A percentile compares a stretch with the other conserved stretches of the same genome.
Conservation (phyloP, 306 rosid species). For the Glycine tomentella region DNA sequence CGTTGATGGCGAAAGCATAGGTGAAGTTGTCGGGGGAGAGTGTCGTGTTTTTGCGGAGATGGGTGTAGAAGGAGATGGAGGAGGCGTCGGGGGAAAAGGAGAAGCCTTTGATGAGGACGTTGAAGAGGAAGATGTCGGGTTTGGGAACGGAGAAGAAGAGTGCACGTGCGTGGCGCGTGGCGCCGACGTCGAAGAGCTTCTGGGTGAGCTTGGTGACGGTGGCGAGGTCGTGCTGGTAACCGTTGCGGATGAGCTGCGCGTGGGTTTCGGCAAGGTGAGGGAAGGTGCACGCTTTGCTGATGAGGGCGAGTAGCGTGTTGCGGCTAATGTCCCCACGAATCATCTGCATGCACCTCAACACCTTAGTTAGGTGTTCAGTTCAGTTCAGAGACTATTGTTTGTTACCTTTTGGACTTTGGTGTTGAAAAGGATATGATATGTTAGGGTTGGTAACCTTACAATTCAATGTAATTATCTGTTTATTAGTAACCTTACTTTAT, state of each 20-base stretch:
- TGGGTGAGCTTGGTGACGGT: constrained; percentile 86
- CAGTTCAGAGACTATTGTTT: neutral
- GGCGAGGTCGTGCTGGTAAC: constrained; percentile 73
- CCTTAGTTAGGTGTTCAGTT: neutral
- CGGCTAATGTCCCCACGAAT: constrained; percentile 49
- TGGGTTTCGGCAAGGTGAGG: constrained; percentile 71
- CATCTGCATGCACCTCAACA: constrained; percentile 18
- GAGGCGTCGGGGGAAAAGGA: constrained; percentile 49
- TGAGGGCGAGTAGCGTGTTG: neutral
- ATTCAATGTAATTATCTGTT: too few species aligned
- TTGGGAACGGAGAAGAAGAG: constrained; percentile 71
- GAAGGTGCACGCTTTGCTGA: constrained; percentile 60
- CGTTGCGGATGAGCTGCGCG: constrained; percentile 78
- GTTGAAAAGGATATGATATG: neutral
- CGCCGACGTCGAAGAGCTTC: constrained; percentile 73
- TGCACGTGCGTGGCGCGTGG: constrained; percentile 68
- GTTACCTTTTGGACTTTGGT: neutral
- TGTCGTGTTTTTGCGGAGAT: constrained; percentile 57
- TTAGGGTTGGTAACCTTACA: too few species aligned
- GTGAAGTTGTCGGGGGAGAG: constrained; percentile 78
- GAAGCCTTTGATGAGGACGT: constrained; percentile 79
- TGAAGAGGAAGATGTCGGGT: constrained; percentile 87
- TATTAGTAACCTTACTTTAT: too few species aligned
- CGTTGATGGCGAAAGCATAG: constrained; percentile 69
- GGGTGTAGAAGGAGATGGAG: constrained; percentile 68